A percentile compares a stretch with the other conserved stretches of the same genome.
Conservation (phyloP, 208 protist species). For the Trypanosoma cruzi region DNA sequence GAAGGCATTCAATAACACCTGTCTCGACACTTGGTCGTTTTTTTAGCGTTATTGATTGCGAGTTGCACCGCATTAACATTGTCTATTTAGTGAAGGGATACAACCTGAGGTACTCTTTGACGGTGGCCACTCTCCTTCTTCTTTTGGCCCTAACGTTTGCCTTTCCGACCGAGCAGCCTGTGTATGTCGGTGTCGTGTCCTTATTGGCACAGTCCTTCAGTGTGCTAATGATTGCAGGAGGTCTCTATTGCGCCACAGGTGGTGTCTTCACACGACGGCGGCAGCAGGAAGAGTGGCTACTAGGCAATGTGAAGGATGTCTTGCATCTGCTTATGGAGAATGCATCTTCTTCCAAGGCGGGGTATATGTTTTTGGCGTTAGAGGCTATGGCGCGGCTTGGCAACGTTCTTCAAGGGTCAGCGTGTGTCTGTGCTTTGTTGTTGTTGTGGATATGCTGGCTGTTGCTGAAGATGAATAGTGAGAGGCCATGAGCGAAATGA, state of each 20-base stretch:
- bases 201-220: conserved; percentile 10
- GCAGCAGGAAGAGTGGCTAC: conserved; percentile 17
- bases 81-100: conserved; percentile 24
- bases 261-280: conserved; percentile 9
- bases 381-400: conserved; percentile 17
- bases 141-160: conserved; percentile 20
- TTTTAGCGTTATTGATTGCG: conserved; percentile 10
- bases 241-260: conserved; percentile 19
- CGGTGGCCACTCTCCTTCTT: not conserved
- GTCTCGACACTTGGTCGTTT: conserved; percentile 12
- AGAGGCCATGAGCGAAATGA: not conserved
- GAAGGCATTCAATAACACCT: not conserved
- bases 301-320: conserved; percentile 17
- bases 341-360: not conserved
- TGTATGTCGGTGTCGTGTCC: conserved; percentile 7
- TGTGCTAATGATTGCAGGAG: conserved; percentile 17
- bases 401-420: not conserved
- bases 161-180: not conserved
- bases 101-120: conserved; percentile 14
- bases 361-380: conserved; percentile 7
- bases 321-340: not conserved
- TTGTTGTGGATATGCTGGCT: conserved; percentile 22
- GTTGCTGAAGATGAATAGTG: not conserved
- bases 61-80: conserved; percentile 28
- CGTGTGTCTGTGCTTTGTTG: conserved; percentile 12